phyloP scores from a whole-genome alignment of 2,329 filamentous ascomycete species.

The Neofusicoccum parvum region DNA sequence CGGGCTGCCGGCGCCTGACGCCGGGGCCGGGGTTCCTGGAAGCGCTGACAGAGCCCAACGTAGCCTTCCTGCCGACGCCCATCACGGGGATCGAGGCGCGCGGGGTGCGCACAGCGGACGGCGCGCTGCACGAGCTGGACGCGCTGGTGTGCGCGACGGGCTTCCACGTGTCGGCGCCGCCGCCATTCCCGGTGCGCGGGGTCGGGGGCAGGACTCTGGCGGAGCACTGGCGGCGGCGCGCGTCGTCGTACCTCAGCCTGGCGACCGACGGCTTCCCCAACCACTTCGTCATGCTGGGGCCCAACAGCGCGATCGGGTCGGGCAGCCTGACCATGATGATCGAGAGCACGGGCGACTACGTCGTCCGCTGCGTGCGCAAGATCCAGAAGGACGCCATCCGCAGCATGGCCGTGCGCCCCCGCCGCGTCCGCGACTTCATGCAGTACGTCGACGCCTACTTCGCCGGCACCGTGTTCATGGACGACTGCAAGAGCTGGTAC shows the following conservation, averaged over 20 bases:
- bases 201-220: conserved; percentile 31
- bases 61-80: conserved; percentile 37
- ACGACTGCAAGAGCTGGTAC: conserved; percentile 41
- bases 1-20: conserved; percentile 52
- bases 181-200: conserved; percentile 39
- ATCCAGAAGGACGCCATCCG: conserved; percentile 47
- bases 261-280: conserved; percentile 40
- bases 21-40: conserved; percentile 57
- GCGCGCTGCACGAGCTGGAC: conserved; percentile 42
- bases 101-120: conserved; percentile 46
- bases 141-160: conserved; percentile 50
- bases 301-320: conserved; percentile 44
- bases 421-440: conserved; percentile 33
- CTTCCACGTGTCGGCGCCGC: conserved; percentile 42
- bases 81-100: conserved; percentile 40
- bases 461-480: conserved; percentile 34
- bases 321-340: conserved; percentile 47
- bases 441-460: conserved; percentile 39
- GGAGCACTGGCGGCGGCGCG: conserved; percentile 38
- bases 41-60: conserved; percentile 46
- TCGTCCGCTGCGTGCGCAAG: conserved; percentile 43
- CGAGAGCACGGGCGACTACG: conserved; percentile 42
- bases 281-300: conserved; percentile 46
- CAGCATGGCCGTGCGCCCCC: conserved; percentile 35
- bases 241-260: conserved; percentile 35